These are phyloP conservation scores for Dictyostelium citrinum DNA, from an alignment of 78 protist genomes.

Conservation along the genomic window DNA sequence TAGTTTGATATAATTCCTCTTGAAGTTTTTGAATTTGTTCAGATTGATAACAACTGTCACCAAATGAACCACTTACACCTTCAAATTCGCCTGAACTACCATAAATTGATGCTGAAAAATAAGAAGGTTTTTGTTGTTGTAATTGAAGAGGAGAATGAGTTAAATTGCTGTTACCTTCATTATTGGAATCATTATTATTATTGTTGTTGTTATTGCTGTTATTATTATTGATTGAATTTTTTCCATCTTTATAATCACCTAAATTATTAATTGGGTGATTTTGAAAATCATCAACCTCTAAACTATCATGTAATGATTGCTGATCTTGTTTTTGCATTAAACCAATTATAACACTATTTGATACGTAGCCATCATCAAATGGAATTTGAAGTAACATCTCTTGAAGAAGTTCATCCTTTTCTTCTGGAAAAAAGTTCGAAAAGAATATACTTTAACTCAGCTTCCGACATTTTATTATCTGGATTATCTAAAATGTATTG, in stretches of 20 bases:
- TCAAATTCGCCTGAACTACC: neutral
- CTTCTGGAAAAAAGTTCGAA: neutral
- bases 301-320: neutral
- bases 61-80: neutral
- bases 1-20: neutral
- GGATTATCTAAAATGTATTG: conserved; percentile 2
- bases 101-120: neutral
- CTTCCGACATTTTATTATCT: neutral
- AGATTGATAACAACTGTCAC: neutral
- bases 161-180: neutral
- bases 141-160: neutral
- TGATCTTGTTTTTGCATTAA: neutral
- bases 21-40: neutral
- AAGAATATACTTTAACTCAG: neutral
- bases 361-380: neutral
- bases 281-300: neutral
- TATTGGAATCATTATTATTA: neutral
- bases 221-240: neutral
- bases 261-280: conserved; percentile 7
- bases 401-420: neutral
- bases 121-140: neutral
- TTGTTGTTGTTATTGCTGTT: neutral
- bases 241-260: neutral
- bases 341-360: neutral
- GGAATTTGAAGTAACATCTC: neutral